Evolutionary conservation across 306 rosid species (phyloP).

Genomic region (Rosa lucieae): DNA sequence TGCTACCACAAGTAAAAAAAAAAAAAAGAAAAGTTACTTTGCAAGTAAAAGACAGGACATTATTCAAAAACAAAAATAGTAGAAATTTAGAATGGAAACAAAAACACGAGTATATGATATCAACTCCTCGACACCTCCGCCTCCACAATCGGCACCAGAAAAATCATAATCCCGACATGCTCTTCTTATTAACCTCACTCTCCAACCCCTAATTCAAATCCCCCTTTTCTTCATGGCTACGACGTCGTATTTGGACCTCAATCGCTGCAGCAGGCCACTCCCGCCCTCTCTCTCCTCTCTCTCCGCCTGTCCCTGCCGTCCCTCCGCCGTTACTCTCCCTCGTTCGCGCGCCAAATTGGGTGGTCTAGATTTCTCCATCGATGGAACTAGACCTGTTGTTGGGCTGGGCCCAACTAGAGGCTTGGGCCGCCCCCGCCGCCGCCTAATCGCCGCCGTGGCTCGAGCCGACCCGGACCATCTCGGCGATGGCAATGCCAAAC

Average conservation of each 20-base stretch:
- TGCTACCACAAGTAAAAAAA: too few species aligned
- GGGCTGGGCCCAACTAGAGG: constrained; percentile 10
- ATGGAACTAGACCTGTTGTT: constrained; percentile 1
- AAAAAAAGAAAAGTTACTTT: too few species aligned
- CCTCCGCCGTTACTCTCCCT: constrained; percentile 11
- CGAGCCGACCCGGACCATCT: constrained; percentile 35
- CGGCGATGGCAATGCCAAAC: constrained; percentile 33
- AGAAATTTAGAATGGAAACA: background rate
- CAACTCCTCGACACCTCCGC: background rate
- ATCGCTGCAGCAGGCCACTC: constrained; percentile 26
- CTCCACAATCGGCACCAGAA: background rate
- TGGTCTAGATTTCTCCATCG: constrained; percentile 20
- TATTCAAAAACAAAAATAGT: background rate
- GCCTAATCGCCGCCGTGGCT: constrained; percentile 35
- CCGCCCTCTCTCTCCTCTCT: constrained; percentile 24
- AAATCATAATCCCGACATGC: constrained; percentile 8
- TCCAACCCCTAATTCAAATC: background rate
- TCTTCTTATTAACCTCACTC: background rate
- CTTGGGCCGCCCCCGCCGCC: constrained; percentile 27
- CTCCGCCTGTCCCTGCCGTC: constrained; percentile 27
- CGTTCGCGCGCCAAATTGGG: constrained; percentile 3
- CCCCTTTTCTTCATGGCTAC: constrained; percentile 32
- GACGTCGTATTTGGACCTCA: constrained; percentile 21
- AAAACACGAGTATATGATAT: background rate
- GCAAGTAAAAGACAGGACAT: background rate